Base-by-base conservation (phyloP, 768 basidiomycete genomes). In the Candolleomyces eurysporus region DNA sequence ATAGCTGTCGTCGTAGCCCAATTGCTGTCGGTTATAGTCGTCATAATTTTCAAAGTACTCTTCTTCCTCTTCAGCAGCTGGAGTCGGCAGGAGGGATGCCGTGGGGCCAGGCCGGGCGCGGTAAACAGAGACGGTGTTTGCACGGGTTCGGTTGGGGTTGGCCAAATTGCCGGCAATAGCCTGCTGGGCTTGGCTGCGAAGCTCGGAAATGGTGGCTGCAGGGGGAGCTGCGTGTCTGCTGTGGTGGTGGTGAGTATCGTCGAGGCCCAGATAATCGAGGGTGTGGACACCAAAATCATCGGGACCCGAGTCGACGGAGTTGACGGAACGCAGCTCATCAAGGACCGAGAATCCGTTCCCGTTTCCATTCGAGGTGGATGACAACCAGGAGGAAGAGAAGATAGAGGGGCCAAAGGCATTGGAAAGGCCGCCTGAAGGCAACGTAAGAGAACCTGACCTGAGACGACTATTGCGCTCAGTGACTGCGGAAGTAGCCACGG, bases 261-360 rank as follows among this genome's bases (percentile, higher is more conserved):
- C 96, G 67, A 98, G 82, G 48, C 96, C 96, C 54, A 98, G 90
- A 74, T 98, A 98, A 74, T 97, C 96, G 63, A 98, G 84, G 30
- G 96, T 98, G 70, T 94, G 93, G 49, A 95, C 91, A 67, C 94
- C 91, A 72, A 93, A 92, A 54, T 94, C 90, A 58, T 97, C 96
- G 22, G 84, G 80, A n/a, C 80, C 84, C 19, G 89, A 89, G 71
- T 92, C 91, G 64, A 85, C 85, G 48, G 91, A 92, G 31, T 86
- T 84, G 49, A 89, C 87, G 50, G 91, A 91, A 64, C 90, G 89
- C 67, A 92, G 74, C 73, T 94, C 93, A 61, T 94, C 92, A 68
- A 92, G 78, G 66, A 85, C 81, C 40, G 86, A 79, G 64, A 88
- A 85, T 22, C 85, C 84, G 58, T 82, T 79, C 53, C 81, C 79